Base-by-base conservation (phyloP, 2,329 filamentous ascomycete genomes). In the Xylariaceae sp. region DNA sequence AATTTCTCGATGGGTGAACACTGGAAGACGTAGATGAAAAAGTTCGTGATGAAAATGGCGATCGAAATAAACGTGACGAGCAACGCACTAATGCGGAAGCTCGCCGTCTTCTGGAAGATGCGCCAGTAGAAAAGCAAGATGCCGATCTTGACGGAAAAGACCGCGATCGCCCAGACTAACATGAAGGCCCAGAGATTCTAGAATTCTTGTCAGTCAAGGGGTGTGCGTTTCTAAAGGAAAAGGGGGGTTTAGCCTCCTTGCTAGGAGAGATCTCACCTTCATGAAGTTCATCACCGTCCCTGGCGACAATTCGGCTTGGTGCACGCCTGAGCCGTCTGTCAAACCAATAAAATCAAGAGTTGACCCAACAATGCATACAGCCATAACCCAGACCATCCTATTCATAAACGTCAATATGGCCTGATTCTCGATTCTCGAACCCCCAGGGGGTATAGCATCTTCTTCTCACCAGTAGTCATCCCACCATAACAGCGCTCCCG, bases 101-200 rank as follows among this genome's bases (percentile, higher is more conserved):
- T 57, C 8, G 53, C 54, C 8, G 65, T 65, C 15, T 53, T 68
- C 39, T 66, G 62, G 45, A 68, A 70, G 4, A 69, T 63, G 1
- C 69, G 61, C 69, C 69, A 71, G 62, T 71, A 71, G 60, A 69
- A 71, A 2, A 71, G 64, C 8, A 71, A 60, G 49, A 70, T 69
- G 37, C 69, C 69, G 51, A 70, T 63, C 52, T 71, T 71, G 45
- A 71, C 69, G 11, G 65, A 58, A 55, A 69, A 70, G 50, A 69
- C 67, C 15, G 66, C 65, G 6, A 61, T 51, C 18, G 63, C 67
- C 69, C 69, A 71, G 51, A 70, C 64, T 18, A 71, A 41, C 66
- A 68, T 67, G 37, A 67, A 69, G 11, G 66, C 59, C 58, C 65
- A 71, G 37, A 71, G 66, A 35, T 51, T 51, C 49, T 51, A 35